Evolutionary conservation across 225 moss, liverwort and hornwort genomes (phyloP).

Genomic region (Climacium dendroides): DNA sequence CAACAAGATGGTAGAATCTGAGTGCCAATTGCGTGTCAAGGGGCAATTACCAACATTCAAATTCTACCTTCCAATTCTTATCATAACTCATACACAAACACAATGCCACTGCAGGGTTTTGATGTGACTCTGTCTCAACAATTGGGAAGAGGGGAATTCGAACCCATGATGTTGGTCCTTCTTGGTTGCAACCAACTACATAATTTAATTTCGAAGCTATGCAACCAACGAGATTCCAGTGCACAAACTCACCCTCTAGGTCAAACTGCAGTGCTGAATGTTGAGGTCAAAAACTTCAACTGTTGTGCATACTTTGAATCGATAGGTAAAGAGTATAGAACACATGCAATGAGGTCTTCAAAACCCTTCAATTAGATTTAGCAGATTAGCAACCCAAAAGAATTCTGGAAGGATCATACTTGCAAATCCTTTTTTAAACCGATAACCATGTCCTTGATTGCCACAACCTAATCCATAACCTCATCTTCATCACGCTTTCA

Average conservation of each 20-base stretch:
- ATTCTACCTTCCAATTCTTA: not conserved
- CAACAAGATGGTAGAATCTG: not conserved
- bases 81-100: not conserved
- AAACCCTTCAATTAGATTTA: not conserved
- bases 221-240: not conserved
- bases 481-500: not conserved
- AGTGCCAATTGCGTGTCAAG: not conserved
- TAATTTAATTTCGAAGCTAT: not conserved
- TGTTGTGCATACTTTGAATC: not conserved
- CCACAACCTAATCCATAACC: not conserved
- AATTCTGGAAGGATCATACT: not conserved
- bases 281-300: not conserved
- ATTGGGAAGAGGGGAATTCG: not conserved
- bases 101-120: not conserved
- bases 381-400: not conserved
- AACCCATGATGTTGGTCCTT: not conserved
- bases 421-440: not conserved
- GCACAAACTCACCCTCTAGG: not conserved
- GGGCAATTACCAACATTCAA: not conserved
- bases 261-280: not conserved
- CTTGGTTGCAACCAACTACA: not conserved
- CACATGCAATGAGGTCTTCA: not conserved
- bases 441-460: not conserved
- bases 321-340: not conserved
- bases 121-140: not conserved